These are phyloP conservation scores for Poterioochromonas sp. DNA, from an alignment of 352 stramenopile genomes.

Conservation along the genomic window DNA sequence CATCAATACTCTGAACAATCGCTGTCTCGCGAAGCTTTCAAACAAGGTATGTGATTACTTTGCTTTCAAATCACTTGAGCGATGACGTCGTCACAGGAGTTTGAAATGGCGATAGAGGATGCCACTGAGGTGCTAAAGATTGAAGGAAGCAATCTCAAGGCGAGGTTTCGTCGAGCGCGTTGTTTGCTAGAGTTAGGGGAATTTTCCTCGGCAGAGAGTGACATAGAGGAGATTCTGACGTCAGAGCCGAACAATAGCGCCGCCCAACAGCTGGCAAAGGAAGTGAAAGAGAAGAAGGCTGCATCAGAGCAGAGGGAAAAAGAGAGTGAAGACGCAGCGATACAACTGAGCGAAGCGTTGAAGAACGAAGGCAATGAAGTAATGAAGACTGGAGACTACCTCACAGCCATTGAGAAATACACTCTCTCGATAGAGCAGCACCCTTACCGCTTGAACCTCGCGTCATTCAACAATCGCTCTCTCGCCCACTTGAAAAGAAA, in stretches of 20 bases:
- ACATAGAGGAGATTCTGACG: background rate
- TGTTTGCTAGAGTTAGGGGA: background rate
- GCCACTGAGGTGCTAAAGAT: background rate
- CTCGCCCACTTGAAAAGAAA: background rate
- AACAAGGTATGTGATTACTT: background rate
- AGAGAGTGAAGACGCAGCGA: too few relatives aligned
- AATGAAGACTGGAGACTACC: background rate
- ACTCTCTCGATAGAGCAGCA: background rate
- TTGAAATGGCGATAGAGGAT: background rate
- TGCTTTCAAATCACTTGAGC: background rate
- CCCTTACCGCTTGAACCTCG: background rate
- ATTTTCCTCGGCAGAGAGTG: background rate
- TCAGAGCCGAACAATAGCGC: background rate
- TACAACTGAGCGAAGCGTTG: too few relatives aligned
- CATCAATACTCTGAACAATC: background rate
- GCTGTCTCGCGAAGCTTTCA: background rate
- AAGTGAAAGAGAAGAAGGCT: background rate
- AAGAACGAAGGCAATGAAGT: background rate
- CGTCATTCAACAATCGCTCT: background rate
- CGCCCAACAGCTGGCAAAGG: background rate
- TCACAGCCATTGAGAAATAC: background rate
- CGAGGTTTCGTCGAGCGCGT: background rate
- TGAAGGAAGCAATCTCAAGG: background rate
- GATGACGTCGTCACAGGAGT: background rate
- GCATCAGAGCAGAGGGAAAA: too few relatives aligned